Base-by-base conservation (phyloP, 73 alveolate species). In the Paramecium primaurelia region DNA sequence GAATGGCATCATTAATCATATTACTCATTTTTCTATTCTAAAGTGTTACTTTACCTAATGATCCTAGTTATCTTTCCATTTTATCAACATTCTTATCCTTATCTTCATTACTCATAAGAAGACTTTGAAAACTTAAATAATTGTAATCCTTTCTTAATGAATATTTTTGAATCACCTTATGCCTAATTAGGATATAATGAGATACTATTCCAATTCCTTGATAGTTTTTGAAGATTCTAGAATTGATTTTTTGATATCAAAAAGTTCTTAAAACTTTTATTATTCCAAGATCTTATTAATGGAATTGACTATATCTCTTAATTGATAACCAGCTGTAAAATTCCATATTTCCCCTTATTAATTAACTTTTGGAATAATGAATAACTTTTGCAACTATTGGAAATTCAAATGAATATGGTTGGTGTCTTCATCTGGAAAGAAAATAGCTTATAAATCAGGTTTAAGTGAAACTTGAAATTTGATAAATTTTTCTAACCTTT, bases 41-140 rank as follows among this genome's bases (percentile, higher is more conserved):
- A 16, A 36, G n/a, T 16, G 40, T 38, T 6, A 73, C 87, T 37
- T 73, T 34, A 11, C 34, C n/a, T 37, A 73, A 73, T 3, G 68
- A n/a, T 36, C 68, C 64, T 16, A 37, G 68, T 22, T 37, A 3
- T 73, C 32, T 36, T 73, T 73, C 87, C 59, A 73, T 73, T 73
- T 73, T 73, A 0, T 73, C 87, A 2, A 73, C 20, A 73, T 37
- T 34, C 40, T 36, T 34, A 37, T 73, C 87, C 36, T 73, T 73
- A 12, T 32, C 47, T 38, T 34, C 59, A 73, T 73, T 73, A 5
- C 36, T 37, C 87, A 73, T 73, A 10, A 40, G 37, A 12, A 18
- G 87, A 40, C 87, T 73, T 73, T 73, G 38, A 38, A 73, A 73
- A 36, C 87, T 73, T 73, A 73, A 73, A 14, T 73, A 73, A 40